phyloP scores from a whole-genome alignment of 257 asterid genomes.

The Catharanthus roseus region DNA sequence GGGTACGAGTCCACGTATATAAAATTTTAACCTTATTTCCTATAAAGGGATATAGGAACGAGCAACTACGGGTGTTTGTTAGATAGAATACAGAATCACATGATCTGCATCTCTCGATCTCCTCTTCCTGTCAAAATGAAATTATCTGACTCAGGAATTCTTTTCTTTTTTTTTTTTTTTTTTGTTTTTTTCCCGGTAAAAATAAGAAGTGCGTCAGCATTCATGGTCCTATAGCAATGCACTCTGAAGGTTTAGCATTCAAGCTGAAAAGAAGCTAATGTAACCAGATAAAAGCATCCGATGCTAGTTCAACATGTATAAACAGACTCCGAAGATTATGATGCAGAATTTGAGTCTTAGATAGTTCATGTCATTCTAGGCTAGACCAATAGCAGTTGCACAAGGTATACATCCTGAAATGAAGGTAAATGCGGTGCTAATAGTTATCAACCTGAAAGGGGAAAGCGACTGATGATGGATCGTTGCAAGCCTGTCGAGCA shows the following conservation, averaged over 20 bases:
- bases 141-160: neutral
- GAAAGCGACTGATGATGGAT: conserved; percentile 75
- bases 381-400: neutral
- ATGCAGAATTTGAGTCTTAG: neutral
- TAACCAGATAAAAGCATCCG: neutral
- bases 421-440: conserved; percentile 4
- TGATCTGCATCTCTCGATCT: conserved; percentile 64
- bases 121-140: conserved; percentile 62
- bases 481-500: conserved; percentile 74
- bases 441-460: conserved; percentile 75
- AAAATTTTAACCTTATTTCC: no score
- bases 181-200: neutral
- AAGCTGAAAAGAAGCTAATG: neutral
- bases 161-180: neutral
- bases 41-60: no score
- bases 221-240: neutral
- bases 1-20: no score
- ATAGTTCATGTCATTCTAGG: neutral
- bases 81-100: conserved; percentile 63
- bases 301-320: neutral
- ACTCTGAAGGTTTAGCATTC: neutral
- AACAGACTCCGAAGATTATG: neutral
- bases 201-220: neutral
- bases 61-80: no score
- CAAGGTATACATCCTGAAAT: neutral